Conservation (phyloP, 441 rosid species). For the Daphne laureola region DNA sequence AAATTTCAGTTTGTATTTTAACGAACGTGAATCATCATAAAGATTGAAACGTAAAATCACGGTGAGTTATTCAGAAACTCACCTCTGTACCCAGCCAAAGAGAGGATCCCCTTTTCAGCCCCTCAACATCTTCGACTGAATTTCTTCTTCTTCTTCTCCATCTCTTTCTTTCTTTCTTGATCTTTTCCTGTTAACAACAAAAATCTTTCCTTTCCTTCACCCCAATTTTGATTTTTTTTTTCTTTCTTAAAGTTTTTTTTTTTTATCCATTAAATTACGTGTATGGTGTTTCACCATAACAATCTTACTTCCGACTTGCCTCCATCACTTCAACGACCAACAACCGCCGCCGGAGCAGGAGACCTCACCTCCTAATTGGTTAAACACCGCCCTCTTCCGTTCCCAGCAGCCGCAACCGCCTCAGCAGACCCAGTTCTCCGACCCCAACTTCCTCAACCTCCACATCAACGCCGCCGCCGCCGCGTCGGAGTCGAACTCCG, state of each 20-base stretch:
- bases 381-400: conserved; percentile 80
- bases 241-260: no score
- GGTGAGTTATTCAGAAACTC: no score
- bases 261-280: no score
- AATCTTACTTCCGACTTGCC: conserved; percentile 75
- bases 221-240: no score
- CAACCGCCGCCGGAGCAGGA: conserved; percentile 33
- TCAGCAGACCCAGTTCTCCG: conserved; percentile 38
- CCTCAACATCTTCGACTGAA: no score
- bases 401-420: conserved; percentile 32
- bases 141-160: conserved; percentile 5
- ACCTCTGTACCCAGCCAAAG: no score
- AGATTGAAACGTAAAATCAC: no score
- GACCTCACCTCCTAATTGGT: conserved; percentile 66
- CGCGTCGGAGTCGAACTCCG: conserved; percentile 35
- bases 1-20: no score
- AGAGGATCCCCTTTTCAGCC: no score
- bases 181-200: conserved; percentile 6
- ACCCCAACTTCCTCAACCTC: conserved; percentile 66
- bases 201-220: background rate
- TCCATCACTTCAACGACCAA: conserved; percentile 65
- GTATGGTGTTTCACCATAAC: conserved; percentile 82
- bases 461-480: conserved; percentile 44
- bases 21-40: no score
- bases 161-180: background rate